Evolutionary conservation across 2,329 filamentous ascomycete species (phyloP).

Genomic region (Talaromyces albobiverticillius): DNA sequence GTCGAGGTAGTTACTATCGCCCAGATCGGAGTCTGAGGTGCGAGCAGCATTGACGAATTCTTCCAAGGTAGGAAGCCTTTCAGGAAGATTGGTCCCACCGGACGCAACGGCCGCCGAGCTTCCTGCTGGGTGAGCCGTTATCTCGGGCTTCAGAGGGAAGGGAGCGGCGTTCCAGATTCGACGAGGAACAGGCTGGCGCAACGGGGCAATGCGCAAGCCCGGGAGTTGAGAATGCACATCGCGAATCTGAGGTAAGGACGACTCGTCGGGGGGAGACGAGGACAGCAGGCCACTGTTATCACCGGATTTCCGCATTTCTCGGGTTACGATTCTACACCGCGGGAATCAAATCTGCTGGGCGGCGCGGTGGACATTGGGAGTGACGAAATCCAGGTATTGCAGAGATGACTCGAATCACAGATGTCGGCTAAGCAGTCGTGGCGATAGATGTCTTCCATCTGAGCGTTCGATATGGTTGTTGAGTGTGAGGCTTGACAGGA

Average conservation of each 20-base stretch:
- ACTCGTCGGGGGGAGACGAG: slow-evolving; percentile 38
- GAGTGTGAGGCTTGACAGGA: neutral
- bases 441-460: slow-evolving; percentile 5
- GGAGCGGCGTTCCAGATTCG: slow-evolving; percentile 39
- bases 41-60: slow-evolving; percentile 36
- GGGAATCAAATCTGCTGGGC: slow-evolving; percentile 13
- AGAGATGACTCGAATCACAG: neutral
- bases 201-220: slow-evolving; percentile 45
- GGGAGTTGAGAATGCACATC: slow-evolving; percentile 40
- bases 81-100: slow-evolving; percentile 29
- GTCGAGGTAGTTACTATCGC: slow-evolving; percentile 25
- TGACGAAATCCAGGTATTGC: neutral
- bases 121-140: slow-evolving; percentile 15
- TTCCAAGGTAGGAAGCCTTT: slow-evolving; percentile 33
- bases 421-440: neutral
- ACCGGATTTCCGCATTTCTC: slow-evolving; percentile 29
- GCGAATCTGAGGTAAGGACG: slow-evolving; percentile 31
- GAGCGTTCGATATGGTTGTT: neutral
- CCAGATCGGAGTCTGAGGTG: slow-evolving; percentile 32
- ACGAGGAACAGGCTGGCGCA: slow-evolving; percentile 45
- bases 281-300: slow-evolving; percentile 22
- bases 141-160: slow-evolving; percentile 30
- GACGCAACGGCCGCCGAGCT: slow-evolving; percentile 18
- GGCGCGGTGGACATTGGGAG: slow-evolving; percentile 12
- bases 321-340: slow-evolving; percentile 15